Base-by-base conservation (phyloP, 2,329 filamentous ascomycete genomes). In the Diaporthe caulivora region DNA sequence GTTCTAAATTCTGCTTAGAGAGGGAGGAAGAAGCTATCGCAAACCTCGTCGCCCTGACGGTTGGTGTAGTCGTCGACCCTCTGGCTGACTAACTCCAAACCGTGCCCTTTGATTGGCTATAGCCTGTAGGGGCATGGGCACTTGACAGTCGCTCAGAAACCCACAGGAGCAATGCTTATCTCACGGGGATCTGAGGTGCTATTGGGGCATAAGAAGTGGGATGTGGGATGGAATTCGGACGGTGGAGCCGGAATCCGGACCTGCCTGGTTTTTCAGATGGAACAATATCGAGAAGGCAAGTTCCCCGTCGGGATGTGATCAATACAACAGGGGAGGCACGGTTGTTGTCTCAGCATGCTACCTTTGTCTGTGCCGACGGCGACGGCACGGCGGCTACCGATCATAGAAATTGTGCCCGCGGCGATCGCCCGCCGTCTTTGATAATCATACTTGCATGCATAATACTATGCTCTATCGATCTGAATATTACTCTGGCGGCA, bases 111-210 rank as follows among this genome's bases (percentile, higher is more conserved):
- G n/a, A n/a, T n/a, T n/a, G n/a, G n/a, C n/a, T n/a, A n/a, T n/a
- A n/a, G n/a, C n/a, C n/a, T n/a, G n/a, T n/a, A n/a, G n/a, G n/a
- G n/a, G n/a, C n/a, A n/a, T n/a, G n/a, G n/a, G n/a, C n/a, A n/a
- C n/a, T n/a, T n/a, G n/a, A n/a, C n/a, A n/a, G n/a, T n/a, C n/a
- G n/a, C n/a, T n/a, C n/a, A n/a, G n/a, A n/a, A n/a, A n/a, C n/a
- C n/a, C n/a, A n/a, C n/a, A n/a, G n/a, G n/a, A 51, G 29, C 29
- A 65, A 65, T 65, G 62, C 62, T 65, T 65, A n/a, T 51, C 26
- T 65, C 13, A n/a, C 26, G 4, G 47, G 17, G n/a, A 49, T 51
- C 13, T 53, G 44, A 51, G 31, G 62, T 65, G 44, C 44, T 51
- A 65, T 65, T 65, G 44, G 62, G 62, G 62, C 62, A 65, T 65